Evolutionary conservation across 2,329 filamentous ascomycete genomes (phyloP).

Genomic region (Neospermospora avenae): DNA sequence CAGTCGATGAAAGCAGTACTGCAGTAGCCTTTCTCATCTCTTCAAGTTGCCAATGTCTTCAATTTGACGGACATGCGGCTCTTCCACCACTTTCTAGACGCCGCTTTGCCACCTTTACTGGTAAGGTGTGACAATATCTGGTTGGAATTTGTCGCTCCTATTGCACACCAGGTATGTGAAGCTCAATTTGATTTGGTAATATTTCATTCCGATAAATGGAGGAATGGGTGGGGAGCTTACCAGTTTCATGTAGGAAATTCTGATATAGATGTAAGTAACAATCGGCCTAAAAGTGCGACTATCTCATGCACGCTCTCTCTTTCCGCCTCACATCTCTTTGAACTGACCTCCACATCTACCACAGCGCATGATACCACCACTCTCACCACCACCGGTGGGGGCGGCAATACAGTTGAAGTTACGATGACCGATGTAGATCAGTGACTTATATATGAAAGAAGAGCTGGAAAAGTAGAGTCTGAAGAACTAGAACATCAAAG

Average conservation of each 20-base stretch:
- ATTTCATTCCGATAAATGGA: background rate
- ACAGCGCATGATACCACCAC: too few relatives aligned
- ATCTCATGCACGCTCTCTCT: slow-evolving; percentile 21
- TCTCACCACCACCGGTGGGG: too few relatives aligned
- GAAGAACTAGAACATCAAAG: too few relatives aligned
- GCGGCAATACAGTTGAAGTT: too few relatives aligned
- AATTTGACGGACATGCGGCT: slow-evolving; percentile 62
- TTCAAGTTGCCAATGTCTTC: slow-evolving; percentile 40
- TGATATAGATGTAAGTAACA: background rate
- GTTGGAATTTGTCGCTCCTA: slow-evolving; percentile 58
- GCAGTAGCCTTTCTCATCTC: background rate
- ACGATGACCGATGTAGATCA: too few relatives aligned
- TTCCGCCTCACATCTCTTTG: slow-evolving; percentile 18
- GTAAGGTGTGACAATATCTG: slow-evolving; percentile 62
- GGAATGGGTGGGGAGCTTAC: background rate
- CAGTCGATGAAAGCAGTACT: background rate
- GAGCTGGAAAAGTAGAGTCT: too few relatives aligned
- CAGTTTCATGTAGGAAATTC: background rate
- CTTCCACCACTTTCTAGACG: slow-evolving; percentile 63
- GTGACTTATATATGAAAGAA: too few relatives aligned
- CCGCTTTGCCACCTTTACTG: slow-evolving; percentile 60
- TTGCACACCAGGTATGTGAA: slow-evolving; percentile 56
- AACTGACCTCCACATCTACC: slow-evolving; percentile 4
- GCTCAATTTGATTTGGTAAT: background rate
- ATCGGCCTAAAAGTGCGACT: slow-evolving; percentile 13